phyloP scores from a whole-genome alignment of 148 eudicot species.

The Rhododendron kiyosumense region DNA sequence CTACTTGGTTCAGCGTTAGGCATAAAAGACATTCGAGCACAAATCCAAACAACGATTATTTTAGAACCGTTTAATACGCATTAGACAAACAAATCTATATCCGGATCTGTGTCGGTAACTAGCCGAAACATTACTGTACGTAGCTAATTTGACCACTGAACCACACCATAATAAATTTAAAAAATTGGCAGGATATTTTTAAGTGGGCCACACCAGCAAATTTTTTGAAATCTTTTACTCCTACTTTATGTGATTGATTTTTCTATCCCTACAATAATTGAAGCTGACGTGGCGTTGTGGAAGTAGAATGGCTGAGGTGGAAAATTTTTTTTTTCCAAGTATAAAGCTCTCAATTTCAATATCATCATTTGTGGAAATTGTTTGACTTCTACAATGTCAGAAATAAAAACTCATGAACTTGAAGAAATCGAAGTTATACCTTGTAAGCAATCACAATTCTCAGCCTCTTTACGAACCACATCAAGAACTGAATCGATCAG shows the following conservation, averaged over 20 bases:
- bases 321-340: not conserved
- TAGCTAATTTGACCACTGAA: not conserved
- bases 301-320: not conserved
- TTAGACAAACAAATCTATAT: not conserved
- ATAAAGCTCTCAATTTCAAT: too few relatives aligned
- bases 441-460: conserved; percentile 69
- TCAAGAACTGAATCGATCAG: conserved; percentile 66
- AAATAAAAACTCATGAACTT: not conserved
- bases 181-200: not conserved
- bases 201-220: not conserved
- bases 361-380: too few relatives aligned
- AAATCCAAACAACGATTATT: not conserved
- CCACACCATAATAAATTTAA: not conserved
- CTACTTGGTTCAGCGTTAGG: not conserved
- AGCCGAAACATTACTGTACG: not conserved
- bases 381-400: not conserved
- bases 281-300: not conserved
- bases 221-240: not conserved
- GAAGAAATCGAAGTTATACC: conserved; percentile 19
- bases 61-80: not conserved
- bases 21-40: not conserved
- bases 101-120: not conserved
- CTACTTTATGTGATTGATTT: not conserved
- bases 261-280: not conserved
- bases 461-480: conserved; percentile 71